Conservation (phyloP, 1,139 yeast species). For the Debaryomycetaceae sp. region DNA sequence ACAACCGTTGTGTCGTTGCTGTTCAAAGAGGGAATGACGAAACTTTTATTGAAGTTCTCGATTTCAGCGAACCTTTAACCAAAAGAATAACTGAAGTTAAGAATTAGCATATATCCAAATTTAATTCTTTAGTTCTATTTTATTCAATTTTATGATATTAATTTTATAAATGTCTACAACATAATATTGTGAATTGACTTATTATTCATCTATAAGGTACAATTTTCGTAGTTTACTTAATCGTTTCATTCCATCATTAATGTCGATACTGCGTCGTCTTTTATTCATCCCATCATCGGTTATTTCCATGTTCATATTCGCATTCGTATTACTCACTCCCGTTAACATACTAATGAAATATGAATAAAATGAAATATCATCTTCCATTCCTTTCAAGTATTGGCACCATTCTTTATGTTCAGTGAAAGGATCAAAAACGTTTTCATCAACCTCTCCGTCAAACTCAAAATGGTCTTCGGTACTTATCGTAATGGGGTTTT, state of each 20-base stretch:
- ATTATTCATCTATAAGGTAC: constrained; percentile 25
- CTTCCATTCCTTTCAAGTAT: constrained; percentile 13
- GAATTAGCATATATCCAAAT: constrained; percentile 1
- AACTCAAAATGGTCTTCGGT: constrained; percentile 6
- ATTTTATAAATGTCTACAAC: background rate
- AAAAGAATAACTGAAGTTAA: background rate
- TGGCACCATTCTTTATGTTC: constrained; percentile 43
- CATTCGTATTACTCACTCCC: constrained; percentile 15
- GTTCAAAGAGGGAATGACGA: constrained; percentile 62
- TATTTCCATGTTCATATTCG: constrained; percentile 15
- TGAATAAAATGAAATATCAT: constrained; percentile 9
- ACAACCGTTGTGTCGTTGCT: constrained; percentile 85
- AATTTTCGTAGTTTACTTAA: constrained; percentile 33
- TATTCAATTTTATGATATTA: background rate
- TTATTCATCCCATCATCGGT: constrained; percentile 4
- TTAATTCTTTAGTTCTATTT: constrained; percentile 17
- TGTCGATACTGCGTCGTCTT: constrained; percentile 24
- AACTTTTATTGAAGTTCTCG: constrained; percentile 76
- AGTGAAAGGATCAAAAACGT: constrained; percentile 17
- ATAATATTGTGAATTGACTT: background rate
- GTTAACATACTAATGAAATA: constrained; percentile 22
- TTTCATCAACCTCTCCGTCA: constrained; percentile 7
- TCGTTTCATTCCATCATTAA: constrained; percentile 32
- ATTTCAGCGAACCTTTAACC: constrained; percentile 54
- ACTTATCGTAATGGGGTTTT: constrained; percentile 19